These are phyloP conservation scores for Cyclotella cryptica DNA, from an alignment of 108 stramenopile genomes.

Conservation along the genomic window DNA sequence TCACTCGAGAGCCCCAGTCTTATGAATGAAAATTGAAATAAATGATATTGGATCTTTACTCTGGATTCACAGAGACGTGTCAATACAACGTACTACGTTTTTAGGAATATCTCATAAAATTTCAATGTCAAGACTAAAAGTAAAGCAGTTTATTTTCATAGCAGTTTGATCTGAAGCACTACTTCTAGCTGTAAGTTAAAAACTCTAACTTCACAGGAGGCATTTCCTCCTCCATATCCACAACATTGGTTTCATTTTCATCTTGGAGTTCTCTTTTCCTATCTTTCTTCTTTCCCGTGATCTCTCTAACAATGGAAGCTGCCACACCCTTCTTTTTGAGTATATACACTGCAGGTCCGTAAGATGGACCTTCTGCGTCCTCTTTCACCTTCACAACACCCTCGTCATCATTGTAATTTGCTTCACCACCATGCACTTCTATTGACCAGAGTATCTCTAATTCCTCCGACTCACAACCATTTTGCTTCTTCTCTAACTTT, in stretches of 20 bases:
- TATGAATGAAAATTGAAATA: too few species aligned
- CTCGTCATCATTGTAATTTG: constrained; percentile 40
- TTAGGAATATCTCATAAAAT: too few species aligned
- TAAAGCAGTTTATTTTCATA: too few species aligned
- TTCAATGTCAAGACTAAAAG: too few species aligned
- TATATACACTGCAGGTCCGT: constrained; percentile 41
- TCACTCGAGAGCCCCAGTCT: too few species aligned
- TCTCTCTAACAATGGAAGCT: constrained; percentile 6
- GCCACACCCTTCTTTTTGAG: constrained; percentile 23
- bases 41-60: too few species aligned
- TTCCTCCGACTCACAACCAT: background rate
- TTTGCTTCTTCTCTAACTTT: background rate
- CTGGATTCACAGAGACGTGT: too few species aligned
- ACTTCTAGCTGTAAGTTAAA: constrained; percentile 17
- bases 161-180: too few species aligned
- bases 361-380: constrained; percentile 19
- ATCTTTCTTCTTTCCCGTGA: constrained; percentile 15
- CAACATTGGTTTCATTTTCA: background rate
- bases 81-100: too few species aligned
- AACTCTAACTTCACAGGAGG: constrained; percentile 37
- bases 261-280: background rate
- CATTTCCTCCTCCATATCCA: constrained; percentile 23
- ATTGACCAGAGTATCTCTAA: constrained; percentile 58
- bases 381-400: constrained; percentile 37
- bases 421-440: constrained; percentile 84